Conservation (phyloP, 345 rosid genomes). For the Trapa incisa region DNA sequence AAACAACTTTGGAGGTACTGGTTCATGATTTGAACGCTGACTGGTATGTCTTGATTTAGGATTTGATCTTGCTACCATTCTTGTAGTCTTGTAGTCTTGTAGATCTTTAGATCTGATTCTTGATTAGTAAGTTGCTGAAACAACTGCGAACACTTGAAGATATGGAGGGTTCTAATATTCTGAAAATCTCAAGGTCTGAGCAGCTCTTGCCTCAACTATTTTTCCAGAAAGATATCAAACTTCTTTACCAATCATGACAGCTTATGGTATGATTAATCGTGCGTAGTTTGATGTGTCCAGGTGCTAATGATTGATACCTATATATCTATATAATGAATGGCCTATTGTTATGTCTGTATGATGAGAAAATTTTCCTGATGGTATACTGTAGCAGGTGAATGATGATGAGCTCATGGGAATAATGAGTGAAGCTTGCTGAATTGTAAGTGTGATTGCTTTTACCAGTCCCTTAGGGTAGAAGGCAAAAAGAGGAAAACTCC, state of each 20-base stretch:
- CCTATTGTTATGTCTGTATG: neutral
- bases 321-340: neutral
- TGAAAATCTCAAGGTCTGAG: neutral
- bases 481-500: neutral
- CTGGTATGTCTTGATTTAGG: neutral
- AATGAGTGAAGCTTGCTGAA: conserved; percentile 4
- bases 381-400: neutral
- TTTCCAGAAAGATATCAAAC: neutral
- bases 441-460: neutral
- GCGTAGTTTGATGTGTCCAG: neutral
- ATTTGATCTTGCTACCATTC: conserved; percentile 1
- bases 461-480: neutral
- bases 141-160: neutral
- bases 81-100: neutral
- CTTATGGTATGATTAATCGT: neutral
- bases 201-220: neutral
- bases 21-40: neutral
- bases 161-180: neutral
- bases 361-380: neutral
- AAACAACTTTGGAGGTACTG: neutral
- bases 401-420: neutral
- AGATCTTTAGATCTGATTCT: conserved; percentile 7
- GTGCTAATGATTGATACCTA: neutral
- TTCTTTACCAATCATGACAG: neutral
- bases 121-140: neutral